Evolutionary conservation across 2,329 filamentous ascomycete species (phyloP).

Genomic region (Laburnicola sp.): DNA sequence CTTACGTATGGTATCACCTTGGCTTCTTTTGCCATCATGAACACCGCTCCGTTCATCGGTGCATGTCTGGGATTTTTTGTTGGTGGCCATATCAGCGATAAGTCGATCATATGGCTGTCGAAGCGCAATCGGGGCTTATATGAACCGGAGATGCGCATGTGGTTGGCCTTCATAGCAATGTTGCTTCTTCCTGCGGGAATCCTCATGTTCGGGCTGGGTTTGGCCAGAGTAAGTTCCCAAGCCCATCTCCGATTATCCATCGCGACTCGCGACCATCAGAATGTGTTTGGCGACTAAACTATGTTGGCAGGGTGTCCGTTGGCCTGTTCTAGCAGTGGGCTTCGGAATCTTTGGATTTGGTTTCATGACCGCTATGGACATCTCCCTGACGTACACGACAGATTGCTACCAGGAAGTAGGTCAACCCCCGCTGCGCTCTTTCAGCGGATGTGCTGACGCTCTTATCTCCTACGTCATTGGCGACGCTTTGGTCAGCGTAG

Average conservation of each 20-base stretch:
- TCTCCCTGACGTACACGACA: conserved; percentile 48
- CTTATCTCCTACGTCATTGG: conserved; percentile 44
- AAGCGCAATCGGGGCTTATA: conserved; percentile 46
- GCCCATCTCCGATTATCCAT: no score
- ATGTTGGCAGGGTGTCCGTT: conserved; percentile 29
- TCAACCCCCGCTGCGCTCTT: neutral
- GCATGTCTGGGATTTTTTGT: conserved; percentile 33
- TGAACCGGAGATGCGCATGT: conserved; percentile 53
- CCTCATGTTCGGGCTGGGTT: conserved; percentile 47
- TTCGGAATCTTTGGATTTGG: conserved; percentile 47
- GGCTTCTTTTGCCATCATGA: conserved; percentile 47
- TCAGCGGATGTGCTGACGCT: neutral
- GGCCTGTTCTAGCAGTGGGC: conserved; percentile 41
- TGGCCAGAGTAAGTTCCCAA: conserved; percentile 20
- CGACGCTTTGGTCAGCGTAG: conserved; percentile 52
- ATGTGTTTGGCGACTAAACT: conserved; percentile 15
- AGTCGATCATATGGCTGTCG: conserved; percentile 38
- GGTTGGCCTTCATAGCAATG: conserved; percentile 31
- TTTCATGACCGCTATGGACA: conserved; percentile 34
- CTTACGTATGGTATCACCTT: conserved; percentile 45
- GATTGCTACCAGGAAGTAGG: conserved; percentile 33
- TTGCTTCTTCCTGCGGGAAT: conserved; percentile 39
- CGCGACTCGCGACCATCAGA: no score
- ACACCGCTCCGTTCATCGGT: conserved; percentile 46
- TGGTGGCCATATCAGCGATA: conserved; percentile 26